These are phyloP conservation scores for Podaxis sp. DNA, from an alignment of 768 basidiomycete genomes.

Conservation along the genomic window DNA sequence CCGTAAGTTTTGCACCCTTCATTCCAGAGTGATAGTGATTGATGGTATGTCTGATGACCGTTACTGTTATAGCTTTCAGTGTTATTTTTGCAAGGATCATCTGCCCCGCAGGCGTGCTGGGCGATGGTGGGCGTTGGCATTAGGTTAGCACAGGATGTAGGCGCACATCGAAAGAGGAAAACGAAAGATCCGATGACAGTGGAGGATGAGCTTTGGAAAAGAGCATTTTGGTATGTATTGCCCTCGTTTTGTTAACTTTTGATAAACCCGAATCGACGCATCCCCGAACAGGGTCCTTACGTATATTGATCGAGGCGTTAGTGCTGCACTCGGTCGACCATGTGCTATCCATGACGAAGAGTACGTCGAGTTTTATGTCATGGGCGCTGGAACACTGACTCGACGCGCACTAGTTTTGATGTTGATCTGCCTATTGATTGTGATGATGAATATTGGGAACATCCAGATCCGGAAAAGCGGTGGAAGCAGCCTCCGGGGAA, in stretches of 20 bases:
- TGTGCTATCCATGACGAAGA: constrained; percentile 82
- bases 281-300: constrained; percentile 49
- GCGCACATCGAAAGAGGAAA: constrained; percentile 58
- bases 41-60: background rate
- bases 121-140: constrained; percentile 70
- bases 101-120: constrained; percentile 68
- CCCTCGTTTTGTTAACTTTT: background rate
- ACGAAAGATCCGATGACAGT: constrained; percentile 34
- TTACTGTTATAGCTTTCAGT: constrained; percentile 45
- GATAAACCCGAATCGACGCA: background rate
- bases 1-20: constrained; percentile 33
- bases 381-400: background rate
- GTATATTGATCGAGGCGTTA: constrained; percentile 50
- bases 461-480: constrained; percentile 51
- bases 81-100: constrained; percentile 54
- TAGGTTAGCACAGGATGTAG: constrained; percentile 75
- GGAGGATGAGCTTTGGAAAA: constrained; percentile 77
- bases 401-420: constrained; percentile 55
- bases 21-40: background rate
- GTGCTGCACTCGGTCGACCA: constrained; percentile 65
- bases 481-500: constrained; percentile 72
- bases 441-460: constrained; percentile 76
- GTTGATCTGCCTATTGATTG: constrained; percentile 66
- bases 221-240: constrained; percentile 55
- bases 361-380: constrained; percentile 32